Percentiles rank a stretch among this genome's conserved stretches.
phyloP scores from a whole-genome alignment of 192 early-diverging fungal species.

The Rhizoclosmatium globosum region DNA sequence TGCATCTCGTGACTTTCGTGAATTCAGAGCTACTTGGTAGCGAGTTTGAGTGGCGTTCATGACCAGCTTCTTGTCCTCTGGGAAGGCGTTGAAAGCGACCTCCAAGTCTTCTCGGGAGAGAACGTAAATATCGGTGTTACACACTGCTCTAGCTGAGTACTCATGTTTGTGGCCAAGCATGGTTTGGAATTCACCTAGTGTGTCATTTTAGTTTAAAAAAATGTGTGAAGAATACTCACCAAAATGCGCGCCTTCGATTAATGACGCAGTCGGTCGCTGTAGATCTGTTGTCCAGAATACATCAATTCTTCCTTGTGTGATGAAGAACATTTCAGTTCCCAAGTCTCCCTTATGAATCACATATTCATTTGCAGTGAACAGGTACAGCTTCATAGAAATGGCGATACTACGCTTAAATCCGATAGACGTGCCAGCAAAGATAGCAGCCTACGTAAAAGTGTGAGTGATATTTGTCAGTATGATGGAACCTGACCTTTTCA shows the following conservation, averaged over 20 bases:
- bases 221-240: conserved; percentile 47
- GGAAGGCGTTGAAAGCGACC: conserved; percentile 52
- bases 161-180: conserved; percentile 57
- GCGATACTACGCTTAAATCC: conserved; percentile 59
- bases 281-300: conserved; percentile 50
- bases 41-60: conserved; percentile 40
- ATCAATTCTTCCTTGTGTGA: conserved; percentile 62
- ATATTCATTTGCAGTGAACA: conserved; percentile 64
- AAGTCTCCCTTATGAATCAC: conserved; percentile 58
- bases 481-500: conserved; percentile 48
- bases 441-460: conserved; percentile 43
- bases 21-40: conserved; percentile 38
- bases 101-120: conserved; percentile 54
- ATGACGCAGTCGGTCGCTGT: conserved; percentile 47
- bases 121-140: conserved; percentile 64
- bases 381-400: conserved; percentile 59
- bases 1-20: conserved; percentile 24
- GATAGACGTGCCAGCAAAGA: conserved; percentile 54
- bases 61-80: conserved; percentile 50
- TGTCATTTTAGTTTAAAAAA: conserved; percentile 8
- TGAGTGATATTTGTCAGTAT: background rate
- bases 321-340: conserved; percentile 62
- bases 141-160: conserved; percentile 56
- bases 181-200: conserved; percentile 58
- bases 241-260: conserved; percentile 61